These are phyloP conservation scores for Thalassiosira delicatula DNA, from an alignment of 352 stramenopile species.

Conservation along the genomic window DNA sequence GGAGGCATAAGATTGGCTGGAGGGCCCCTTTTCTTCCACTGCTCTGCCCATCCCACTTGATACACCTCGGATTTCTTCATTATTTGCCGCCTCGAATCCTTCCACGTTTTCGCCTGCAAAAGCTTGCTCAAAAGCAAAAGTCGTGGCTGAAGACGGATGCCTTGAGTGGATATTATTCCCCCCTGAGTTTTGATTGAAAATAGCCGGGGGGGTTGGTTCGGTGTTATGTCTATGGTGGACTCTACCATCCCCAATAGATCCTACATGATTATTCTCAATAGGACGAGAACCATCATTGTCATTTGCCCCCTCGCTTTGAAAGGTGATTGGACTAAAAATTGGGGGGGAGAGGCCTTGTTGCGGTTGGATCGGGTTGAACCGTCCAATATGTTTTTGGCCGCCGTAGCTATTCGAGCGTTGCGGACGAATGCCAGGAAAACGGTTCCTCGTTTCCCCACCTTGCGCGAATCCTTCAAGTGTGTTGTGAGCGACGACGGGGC, in stretches of 20 bases:
- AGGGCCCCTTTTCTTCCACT: slow-evolving; percentile 26
- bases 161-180: not conserved
- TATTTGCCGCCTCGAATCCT: slow-evolving; percentile 24
- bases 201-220: slow-evolving; percentile 37
- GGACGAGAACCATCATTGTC: not conserved
- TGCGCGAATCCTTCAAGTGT: slow-evolving; percentile 32
- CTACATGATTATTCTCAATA: not conserved
- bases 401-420: slow-evolving; percentile 39
- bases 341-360: too few species aligned
- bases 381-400: not conserved
- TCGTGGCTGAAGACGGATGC: not conserved
- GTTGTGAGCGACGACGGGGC: slow-evolving; percentile 27
- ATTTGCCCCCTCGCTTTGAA: slow-evolving; percentile 34
- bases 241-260: slow-evolving; percentile 33
- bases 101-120: slow-evolving; percentile 45
- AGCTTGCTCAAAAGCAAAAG: slow-evolving; percentile 33
- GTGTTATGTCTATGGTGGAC: slow-evolving; percentile 49
- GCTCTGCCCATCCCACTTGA: slow-evolving; percentile 16
- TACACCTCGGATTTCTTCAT: slow-evolving; percentile 17
- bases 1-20: slow-evolving; percentile 45
- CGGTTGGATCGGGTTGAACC: not conserved
- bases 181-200: slow-evolving; percentile 22
- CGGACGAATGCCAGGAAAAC: slow-evolving; percentile 14
- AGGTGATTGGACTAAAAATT: not conserved
- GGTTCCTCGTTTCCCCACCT: not conserved